Evolutionary conservation across 1,139 yeast genomes (phyloP), one percentile per base, ranked within the genome.

Genomic region (Zygoascus sp.): DNA sequence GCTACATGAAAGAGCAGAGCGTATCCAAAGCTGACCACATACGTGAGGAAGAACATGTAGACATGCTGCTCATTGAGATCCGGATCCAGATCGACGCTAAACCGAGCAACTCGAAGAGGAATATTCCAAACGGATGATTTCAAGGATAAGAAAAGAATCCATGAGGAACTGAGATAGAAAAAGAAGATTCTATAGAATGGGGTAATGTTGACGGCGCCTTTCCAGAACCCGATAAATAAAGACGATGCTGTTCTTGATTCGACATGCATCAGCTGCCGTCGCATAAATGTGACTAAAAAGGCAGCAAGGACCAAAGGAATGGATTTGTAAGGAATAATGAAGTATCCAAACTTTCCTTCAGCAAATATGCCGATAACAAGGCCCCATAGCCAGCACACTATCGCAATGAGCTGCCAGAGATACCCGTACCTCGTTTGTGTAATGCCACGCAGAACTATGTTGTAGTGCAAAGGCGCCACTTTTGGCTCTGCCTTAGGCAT

Each of bases 61-160:
- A 81, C 73, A 68, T 76, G 79, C 49, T 75, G 72, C 59, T 83
- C 92, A 58, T 82, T 84, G 46, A 81, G 61, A 45, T 75, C 70
- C 1, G 85, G 82, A 49, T 25, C 32, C 10, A 42, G 30, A 16
- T 42, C 45, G 5, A 32, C 40, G 13, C 40, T 34, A 9, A 28
- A 25, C 27, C 45, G 32, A 19, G 40, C 32, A 15, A 42, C 20
- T 17, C 34, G 17, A 13, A 42, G 17, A 13, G 45, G 40, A 20
- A 42, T 20, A n/a, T 28, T 28, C 45, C 45, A 42, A 25, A 35
- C 21, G 28, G 40, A 17, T 7, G 20, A 36, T n/a, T 28, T 17
- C n/a, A 42, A 27, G 19, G 40, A 27, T n/a, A 37, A n/a, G 23
- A 42, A 42, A 20, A 42, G 22, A 21, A 42, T 20, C 28, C 39